A percentile compares a stretch with the other conserved stretches of the same genome.
These are phyloP conservation scores for Penicillium herquei DNA, from an alignment of 495 filamentous ascomycete genomes.

Conservation along the genomic window DNA sequence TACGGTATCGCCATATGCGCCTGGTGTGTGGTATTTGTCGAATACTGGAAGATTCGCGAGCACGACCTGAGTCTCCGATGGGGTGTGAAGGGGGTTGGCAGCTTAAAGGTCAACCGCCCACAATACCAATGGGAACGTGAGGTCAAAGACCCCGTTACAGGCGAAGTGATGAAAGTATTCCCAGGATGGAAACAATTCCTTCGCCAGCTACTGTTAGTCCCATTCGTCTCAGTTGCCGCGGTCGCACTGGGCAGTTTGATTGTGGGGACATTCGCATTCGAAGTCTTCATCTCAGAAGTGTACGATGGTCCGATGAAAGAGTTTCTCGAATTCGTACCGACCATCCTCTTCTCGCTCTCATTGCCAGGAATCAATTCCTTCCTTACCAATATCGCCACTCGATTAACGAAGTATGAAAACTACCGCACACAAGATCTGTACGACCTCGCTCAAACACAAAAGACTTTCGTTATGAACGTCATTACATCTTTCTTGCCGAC, in stretches of 20 bases:
- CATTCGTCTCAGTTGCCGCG: constrained; percentile 77
- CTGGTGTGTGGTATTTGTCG: constrained; percentile 87
- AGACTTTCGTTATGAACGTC: constrained; percentile 93
- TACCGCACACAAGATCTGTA: constrained; percentile 83
- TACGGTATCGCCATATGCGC: constrained; percentile 75
- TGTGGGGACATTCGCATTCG: constrained; percentile 78
- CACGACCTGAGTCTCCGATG: constrained; percentile 86
- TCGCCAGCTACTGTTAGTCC: constrained; percentile 77
- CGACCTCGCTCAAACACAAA: constrained; percentile 77
- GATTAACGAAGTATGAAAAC: constrained; percentile 82
- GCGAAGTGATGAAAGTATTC: constrained; percentile 73
- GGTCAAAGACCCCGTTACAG: constrained; percentile 75
- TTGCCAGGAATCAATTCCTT: constrained; percentile 72
- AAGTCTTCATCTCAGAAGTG: constrained; percentile 91
- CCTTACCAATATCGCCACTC: constrained; percentile 71
- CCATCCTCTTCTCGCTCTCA: constrained; percentile 71
- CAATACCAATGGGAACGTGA: constrained; percentile 78
- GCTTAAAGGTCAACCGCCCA: constrained; percentile 72
- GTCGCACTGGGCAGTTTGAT: constrained; percentile 75
- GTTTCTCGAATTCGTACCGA: constrained; percentile 82
- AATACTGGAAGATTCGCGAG: constrained; percentile 96
- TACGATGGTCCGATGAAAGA: constrained; percentile 84
- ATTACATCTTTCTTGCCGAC: constrained; percentile 92
- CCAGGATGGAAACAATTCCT: constrained; percentile 71
- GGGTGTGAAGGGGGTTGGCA: constrained; percentile 81